Percentiles rank a stretch among this genome's conserved stretches.
These are phyloP conservation scores for Dendrothele bispora DNA, from an alignment of 768 basidiomycete genomes.

Conservation along the genomic window DNA sequence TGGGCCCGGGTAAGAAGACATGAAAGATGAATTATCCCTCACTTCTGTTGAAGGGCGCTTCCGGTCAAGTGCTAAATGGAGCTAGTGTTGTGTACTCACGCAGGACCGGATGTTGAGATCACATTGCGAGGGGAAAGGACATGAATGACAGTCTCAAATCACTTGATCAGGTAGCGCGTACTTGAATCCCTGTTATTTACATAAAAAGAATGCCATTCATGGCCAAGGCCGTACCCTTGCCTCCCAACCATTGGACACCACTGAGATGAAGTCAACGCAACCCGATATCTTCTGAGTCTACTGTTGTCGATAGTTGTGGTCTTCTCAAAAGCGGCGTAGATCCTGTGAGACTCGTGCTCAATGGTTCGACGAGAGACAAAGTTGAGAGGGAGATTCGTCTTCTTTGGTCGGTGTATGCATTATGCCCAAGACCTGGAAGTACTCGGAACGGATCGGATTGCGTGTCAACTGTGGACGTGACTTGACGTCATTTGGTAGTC, in stretches of 20 bases:
- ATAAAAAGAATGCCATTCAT: conserved; percentile 36
- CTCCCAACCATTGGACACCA: conserved; percentile 21
- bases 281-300: neutral
- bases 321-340: too few species aligned
- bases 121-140: neutral
- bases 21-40: conserved; percentile 20
- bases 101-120: too few species aligned
- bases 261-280: neutral
- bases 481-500: too few species aligned
- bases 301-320: neutral
- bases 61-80: conserved; percentile 39
- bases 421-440: conserved; percentile 57
- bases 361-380: conserved; percentile 24
- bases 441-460: too few species aligned
- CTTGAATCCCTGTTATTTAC: conserved; percentile 17
- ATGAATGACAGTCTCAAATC: neutral
- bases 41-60: conserved; percentile 37
- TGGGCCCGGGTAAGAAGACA: conserved; percentile 25
- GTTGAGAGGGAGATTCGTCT: conserved; percentile 49
- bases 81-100: conserved; percentile 36
- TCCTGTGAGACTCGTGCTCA: neutral
- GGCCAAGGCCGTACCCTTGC: conserved; percentile 42
- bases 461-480: too few species aligned
- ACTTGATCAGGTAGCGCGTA: neutral
- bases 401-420: conserved; percentile 55